phyloP scores from a whole-genome alignment of 768 basidiomycete genomes.

The Lyophyllum decastes region DNA sequence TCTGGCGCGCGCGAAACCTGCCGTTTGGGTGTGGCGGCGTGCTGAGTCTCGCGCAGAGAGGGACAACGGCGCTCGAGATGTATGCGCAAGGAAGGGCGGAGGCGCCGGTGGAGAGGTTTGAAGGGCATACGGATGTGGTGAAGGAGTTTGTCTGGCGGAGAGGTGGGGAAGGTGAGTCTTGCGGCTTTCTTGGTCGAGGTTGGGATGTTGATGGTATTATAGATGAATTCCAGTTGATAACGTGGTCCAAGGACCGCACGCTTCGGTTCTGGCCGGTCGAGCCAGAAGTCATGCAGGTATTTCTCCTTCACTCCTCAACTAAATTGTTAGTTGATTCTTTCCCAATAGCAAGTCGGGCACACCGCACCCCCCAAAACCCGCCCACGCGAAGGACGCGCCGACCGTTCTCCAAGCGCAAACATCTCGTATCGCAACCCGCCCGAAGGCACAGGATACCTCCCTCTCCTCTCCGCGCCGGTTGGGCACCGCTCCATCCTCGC shows the following conservation, averaged over 20 bases:
- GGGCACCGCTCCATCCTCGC: slow-evolving; percentile 69
- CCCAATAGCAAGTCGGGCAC: slow-evolving; percentile 54
- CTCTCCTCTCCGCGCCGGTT: slow-evolving; percentile 65
- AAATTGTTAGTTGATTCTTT: too few relatives aligned
- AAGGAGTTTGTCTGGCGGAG: slow-evolving; percentile 98
- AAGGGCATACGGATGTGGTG: slow-evolving; percentile 90
- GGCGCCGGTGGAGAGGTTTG: slow-evolving; percentile 70
- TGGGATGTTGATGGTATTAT: neutral
- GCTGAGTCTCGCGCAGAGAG: slow-evolving; percentile 85
- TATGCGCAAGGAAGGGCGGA: slow-evolving; percentile 49
- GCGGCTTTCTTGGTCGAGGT: neutral
- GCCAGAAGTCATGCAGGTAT: slow-evolving; percentile 66
- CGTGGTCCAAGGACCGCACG: slow-evolving; percentile 87
- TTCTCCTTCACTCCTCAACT: slow-evolving; percentile 11
- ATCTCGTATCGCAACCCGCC: slow-evolving; percentile 63
- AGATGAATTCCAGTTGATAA: slow-evolving; percentile 63
- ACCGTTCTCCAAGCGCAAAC: slow-evolving; percentile 15
- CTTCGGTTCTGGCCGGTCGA: slow-evolving; percentile 90
- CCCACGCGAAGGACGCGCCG: slow-evolving; percentile 23
- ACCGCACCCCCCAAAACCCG: slow-evolving; percentile 32
- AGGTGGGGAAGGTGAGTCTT: slow-evolving; percentile 50
- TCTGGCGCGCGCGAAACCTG: slow-evolving; percentile 91
- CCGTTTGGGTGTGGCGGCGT: slow-evolving; percentile 94
- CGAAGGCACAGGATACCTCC: slow-evolving; percentile 32
- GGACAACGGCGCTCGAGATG: slow-evolving; percentile 84